Evolutionary conservation across 345 rosid species (phyloP).

Genomic region (Citrus glauca): DNA sequence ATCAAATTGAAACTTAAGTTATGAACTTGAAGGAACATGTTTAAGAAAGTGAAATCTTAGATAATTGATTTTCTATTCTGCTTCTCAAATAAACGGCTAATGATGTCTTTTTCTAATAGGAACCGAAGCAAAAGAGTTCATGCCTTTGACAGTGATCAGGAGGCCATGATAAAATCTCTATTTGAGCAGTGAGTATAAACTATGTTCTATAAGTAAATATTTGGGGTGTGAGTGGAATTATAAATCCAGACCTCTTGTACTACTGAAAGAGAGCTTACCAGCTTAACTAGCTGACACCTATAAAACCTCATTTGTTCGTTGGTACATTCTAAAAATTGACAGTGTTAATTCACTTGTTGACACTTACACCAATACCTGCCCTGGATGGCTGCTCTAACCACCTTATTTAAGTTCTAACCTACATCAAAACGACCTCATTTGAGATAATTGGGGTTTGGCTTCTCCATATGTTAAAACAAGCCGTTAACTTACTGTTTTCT

Average conservation of each 20-base stretch:
- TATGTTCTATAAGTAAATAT: background rate
- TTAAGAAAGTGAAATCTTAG: background rate
- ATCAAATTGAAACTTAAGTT: constrained; percentile 2
- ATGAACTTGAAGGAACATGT: constrained; percentile 2
- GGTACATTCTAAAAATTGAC: background rate
- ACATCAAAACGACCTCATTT: background rate
- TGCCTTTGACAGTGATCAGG: constrained; percentile 75
- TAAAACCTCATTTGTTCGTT: background rate
- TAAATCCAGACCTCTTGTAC: background rate
- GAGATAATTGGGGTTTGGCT: background rate
- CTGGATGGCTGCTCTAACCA: background rate
- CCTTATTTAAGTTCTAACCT: background rate
- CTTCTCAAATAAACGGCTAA: constrained; percentile 14
- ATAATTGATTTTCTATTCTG: constrained; percentile 9
- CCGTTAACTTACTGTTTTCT: constrained; percentile 8
- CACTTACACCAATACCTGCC: background rate
- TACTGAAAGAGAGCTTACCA: background rate
- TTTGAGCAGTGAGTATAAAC: constrained; percentile 70
- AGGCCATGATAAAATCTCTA: constrained; percentile 58
- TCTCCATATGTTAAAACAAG: background rate
- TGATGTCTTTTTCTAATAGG: constrained; percentile 42
- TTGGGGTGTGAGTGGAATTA: background rate
- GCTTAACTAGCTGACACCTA: background rate
- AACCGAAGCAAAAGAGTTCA: constrained; percentile 58
- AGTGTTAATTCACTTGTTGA: constrained; percentile 3